phyloP scores from a whole-genome alignment of 1,139 yeast genomes.

The Pichia sp. region DNA sequence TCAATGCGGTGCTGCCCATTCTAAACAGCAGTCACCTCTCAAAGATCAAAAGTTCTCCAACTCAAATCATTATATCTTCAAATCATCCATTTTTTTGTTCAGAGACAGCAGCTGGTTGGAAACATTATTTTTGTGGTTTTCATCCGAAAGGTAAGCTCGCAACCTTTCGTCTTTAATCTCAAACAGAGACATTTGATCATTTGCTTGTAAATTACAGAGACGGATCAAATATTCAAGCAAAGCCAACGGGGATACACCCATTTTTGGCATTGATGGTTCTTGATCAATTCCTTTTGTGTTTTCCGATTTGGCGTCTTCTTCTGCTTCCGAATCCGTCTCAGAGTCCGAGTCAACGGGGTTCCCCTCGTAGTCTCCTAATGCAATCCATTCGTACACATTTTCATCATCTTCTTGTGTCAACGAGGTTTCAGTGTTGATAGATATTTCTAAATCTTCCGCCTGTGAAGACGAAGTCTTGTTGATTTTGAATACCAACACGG shows the following conservation, averaged over 20 bases:
- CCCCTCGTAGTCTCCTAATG: conserved; percentile 16
- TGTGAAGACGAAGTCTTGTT: conserved; percentile 24
- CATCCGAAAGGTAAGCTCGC: conserved; percentile 56
- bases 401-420: conserved; percentile 27
- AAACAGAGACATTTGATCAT: conserved; percentile 48
- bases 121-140: conserved; percentile 24
- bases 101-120: conserved; percentile 1
- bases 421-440: conserved; percentile 18
- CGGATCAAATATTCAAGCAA: conserved; percentile 60
- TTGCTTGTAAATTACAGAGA: conserved; percentile 52
- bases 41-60: no score
- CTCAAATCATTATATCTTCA: conserved; percentile 3
- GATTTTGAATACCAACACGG: conserved; percentile 58
- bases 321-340: conserved; percentile 16
- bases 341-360: not conserved
- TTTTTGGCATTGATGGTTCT: not conserved
- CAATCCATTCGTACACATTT: conserved; percentile 14
- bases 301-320: conserved; percentile 6
- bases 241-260: conserved; percentile 29
- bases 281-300: not conserved
- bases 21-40: no score
- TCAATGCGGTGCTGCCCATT: no score
- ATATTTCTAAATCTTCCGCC: conserved; percentile 2
- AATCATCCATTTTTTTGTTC: conserved; percentile 6
- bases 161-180: conserved; percentile 61